Evolutionary conservation across 2,329 filamentous ascomycete species (phyloP).

Genomic region (Polychaeton citri): DNA sequence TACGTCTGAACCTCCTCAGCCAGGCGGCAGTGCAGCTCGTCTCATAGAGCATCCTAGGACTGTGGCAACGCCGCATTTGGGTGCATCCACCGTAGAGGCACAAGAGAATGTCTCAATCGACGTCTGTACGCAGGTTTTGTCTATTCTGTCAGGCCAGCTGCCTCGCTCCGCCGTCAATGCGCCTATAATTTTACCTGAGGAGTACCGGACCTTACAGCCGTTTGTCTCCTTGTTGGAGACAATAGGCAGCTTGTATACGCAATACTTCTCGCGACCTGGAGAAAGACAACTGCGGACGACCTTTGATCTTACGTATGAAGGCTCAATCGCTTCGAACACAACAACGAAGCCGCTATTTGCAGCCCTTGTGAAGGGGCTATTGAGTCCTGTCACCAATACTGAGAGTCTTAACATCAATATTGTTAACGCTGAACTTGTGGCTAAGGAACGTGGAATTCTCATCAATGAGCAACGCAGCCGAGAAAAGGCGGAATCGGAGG

Average conservation of each 20-base stretch:
- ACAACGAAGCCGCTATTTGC: slow-evolving; percentile 71
- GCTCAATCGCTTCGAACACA: slow-evolving; percentile 56
- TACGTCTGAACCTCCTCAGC: slow-evolving; percentile 56
- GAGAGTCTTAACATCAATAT: slow-evolving; percentile 64
- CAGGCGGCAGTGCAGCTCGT: slow-evolving; percentile 44
- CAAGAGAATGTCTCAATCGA: slow-evolving; percentile 76
- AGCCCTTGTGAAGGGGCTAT: slow-evolving; percentile 63
- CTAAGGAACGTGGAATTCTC: slow-evolving; percentile 62
- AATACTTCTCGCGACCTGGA: slow-evolving; percentile 46
- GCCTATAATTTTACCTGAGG: slow-evolving; percentile 66
- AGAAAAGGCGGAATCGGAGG: slow-evolving; percentile 44
- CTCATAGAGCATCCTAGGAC: slow-evolving; percentile 58
- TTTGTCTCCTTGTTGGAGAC: slow-evolving; percentile 66
- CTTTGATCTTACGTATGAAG: slow-evolving; percentile 68
- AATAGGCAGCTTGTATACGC: slow-evolving; percentile 67
- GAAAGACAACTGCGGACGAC: slow-evolving; percentile 42
- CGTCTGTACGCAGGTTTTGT: slow-evolving; percentile 66
- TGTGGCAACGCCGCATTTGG: slow-evolving; percentile 66
- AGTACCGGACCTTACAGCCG: slow-evolving; percentile 64
- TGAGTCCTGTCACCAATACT: slow-evolving; percentile 52
- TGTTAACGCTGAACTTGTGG: slow-evolving; percentile 64
- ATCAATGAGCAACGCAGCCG: slow-evolving; percentile 61
- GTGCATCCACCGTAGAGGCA: slow-evolving; percentile 67
- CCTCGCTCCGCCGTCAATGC: slow-evolving; percentile 70
- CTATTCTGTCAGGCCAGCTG: slow-evolving; percentile 58